Base-by-base conservation (phyloP, 1,284 basidiomycete genomes). In the Microbotryomycetes sp. region DNA sequence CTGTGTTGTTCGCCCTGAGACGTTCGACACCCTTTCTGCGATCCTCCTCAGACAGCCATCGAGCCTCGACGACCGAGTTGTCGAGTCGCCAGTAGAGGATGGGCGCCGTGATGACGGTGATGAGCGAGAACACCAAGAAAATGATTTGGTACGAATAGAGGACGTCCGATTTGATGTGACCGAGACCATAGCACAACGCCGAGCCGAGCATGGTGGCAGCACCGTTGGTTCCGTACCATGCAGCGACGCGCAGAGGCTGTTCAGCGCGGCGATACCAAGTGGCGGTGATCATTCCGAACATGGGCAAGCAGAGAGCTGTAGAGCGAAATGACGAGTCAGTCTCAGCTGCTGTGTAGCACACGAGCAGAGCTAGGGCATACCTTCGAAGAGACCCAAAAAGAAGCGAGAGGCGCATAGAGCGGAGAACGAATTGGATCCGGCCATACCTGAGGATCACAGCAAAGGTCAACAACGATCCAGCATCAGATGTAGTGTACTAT, bases 1-100 rank as follows among this genome's bases (percentile, higher is more conserved):
- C 77, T 9, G 76, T 76, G 55, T 78, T 71, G 66, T 79, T 79
- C 50, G 75, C 74, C 26, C 74, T 67, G 4, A 79, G 73, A 52
- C 78, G 72, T 67, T 79, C 77, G 49, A 77, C 71, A 6, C 74
- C 77, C 69, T 74, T 74, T 16, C 64, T 58, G 36, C 75, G 73
- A 60, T 79, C 77, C 36, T 77, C 71, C 6, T 73, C 66, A 19
- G 67, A 64, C 7, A 78, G 70, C 71, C 76, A 79, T 36, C 74
- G 73, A 6, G 78, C 78, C 1, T 67, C 63, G 4, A 70, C 68
- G 42, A 76, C 71, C 7, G 32, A 36, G 50, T 73, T 72, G 64
- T 77, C 74, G 60, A 78, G 65, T 23, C 49, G 48, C 23, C 26
- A 63, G 46, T 54, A 59, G 42, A 32, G 54, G 53, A 75, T 45